Conservation (phyloP, 2,329 filamentous ascomycete genomes). For the Cladophialophora psammophila region DNA sequence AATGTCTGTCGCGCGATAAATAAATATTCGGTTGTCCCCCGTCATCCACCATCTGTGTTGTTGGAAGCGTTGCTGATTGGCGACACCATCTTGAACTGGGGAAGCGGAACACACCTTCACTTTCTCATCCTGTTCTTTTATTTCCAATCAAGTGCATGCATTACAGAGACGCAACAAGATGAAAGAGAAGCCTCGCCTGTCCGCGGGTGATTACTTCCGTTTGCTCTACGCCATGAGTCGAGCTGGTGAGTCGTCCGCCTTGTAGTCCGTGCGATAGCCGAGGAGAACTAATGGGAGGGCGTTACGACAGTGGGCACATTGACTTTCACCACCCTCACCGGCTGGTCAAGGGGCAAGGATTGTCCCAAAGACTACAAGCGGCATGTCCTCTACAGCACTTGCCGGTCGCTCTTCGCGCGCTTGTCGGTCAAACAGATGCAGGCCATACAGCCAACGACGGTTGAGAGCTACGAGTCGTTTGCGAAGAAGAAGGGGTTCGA, state of each 20-base stretch:
- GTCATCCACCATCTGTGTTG: no score
- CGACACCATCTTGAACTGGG: no score
- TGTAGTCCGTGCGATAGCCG: not conserved
- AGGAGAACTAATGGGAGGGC: not conserved
- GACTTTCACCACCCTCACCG: constrained; percentile 23
- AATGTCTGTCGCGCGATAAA: not conserved
- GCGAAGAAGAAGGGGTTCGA: constrained; percentile 28
- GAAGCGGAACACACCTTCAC: not conserved
- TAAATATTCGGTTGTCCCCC: not conserved
- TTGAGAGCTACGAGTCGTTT: constrained; percentile 23
- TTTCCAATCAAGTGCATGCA: not conserved
- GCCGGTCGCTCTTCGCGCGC: not conserved
- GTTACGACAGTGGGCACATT: constrained; percentile 19
- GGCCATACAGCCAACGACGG: constrained; percentile 22
- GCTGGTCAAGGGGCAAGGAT: constrained; percentile 27
- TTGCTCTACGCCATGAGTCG: constrained; percentile 4
- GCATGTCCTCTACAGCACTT: constrained; percentile 28
- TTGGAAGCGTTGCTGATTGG: no score
- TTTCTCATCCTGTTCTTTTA: not conserved
- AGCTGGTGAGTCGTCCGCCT: constrained; percentile 1
- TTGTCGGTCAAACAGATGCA: constrained; percentile 25
- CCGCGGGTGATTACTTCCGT: constrained; percentile 11
- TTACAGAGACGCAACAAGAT: not conserved
- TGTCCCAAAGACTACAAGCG: constrained; percentile 22
- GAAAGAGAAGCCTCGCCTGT: constrained; percentile 14